phyloP scores from a whole-genome alignment of 1,284 basidiomycete genomes.

The Phlebopus sp. region DNA sequence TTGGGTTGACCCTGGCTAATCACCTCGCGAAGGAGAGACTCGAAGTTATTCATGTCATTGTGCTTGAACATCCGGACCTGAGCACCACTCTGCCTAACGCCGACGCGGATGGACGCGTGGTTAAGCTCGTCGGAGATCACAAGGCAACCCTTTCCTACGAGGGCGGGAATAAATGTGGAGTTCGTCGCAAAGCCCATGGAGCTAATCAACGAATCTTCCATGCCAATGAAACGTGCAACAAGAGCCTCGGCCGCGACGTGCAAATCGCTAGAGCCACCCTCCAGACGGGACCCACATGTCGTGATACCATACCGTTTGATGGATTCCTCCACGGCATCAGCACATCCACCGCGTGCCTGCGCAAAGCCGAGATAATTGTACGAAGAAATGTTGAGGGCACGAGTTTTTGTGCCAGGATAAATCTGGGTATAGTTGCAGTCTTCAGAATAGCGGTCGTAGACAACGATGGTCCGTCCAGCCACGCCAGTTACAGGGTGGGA shows the following conservation, averaged over 20 bases:
- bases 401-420: constrained; percentile 78
- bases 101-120: constrained; percentile 94
- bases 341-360: constrained; percentile 88
- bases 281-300: constrained; percentile 75
- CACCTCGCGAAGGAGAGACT: constrained; percentile 81
- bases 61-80: constrained; percentile 95
- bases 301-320: constrained; percentile 81
- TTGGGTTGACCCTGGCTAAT: constrained; percentile 98
- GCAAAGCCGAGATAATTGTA: constrained; percentile 99
- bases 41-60: constrained; percentile 88
- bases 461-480: constrained; percentile 88
- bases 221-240: constrained; percentile 87
- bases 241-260: constrained; percentile 84
- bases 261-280: constrained; percentile 83
- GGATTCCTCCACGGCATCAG: constrained; percentile 86
- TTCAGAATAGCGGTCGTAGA: constrained; percentile 81
- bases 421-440: constrained; percentile 84
- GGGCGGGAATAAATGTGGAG: constrained; percentile 90
- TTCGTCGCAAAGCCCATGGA: constrained; percentile 99
- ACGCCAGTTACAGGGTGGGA: constrained; percentile 92
- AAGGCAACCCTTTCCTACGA: constrained; percentile 89
- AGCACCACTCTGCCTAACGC: constrained; percentile 87
- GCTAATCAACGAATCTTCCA: constrained; percentile 85
- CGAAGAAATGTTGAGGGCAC: constrained; percentile 94
- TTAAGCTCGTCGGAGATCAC: constrained; percentile 98